Evolutionary conservation across 352 stramenopile genomes (phyloP), one percentile per base, ranked within the genome.

Genomic region (Globisporangium heterothallicum): DNA sequence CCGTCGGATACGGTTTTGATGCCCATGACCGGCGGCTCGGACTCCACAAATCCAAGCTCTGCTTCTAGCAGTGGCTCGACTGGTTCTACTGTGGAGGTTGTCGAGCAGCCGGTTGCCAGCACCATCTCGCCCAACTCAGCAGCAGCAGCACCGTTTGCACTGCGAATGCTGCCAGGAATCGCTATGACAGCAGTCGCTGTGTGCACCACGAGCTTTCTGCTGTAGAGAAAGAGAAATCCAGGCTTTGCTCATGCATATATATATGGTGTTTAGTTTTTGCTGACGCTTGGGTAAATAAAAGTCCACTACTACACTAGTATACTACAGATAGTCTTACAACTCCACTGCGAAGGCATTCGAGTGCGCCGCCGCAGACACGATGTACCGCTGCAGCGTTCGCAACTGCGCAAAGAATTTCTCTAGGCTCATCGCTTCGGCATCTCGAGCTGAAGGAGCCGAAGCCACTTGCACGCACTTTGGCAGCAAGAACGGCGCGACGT

Each of bases 391-490:
- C 24, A 86, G 59, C 22, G 70, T 86, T 29, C 62, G 56, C n/a
- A 84, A 59, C 43, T 84, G 72, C 22, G 75, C 75, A 53, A 78
- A 86, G 41, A 86, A 86, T 34, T 65, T 62, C 24, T 86, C 75
- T 8, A 86, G 66, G 32, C 65, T 73, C 24, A 66, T 59, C 4
- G 49, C 41, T n/a, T 22, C 14, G n/a, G 16, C 19, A 6, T 16
- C 25, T 29, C 32, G n/a, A 16, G 29, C 0, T 55, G 27, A 4
- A 36, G 6, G 40, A 34, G 18, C 32, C 8, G 13, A 43, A 24
- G 26, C 6, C n/a, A 74, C 49, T n/a, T 54, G 41, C 12, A 78
- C 68, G 19, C 61, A 75, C 53, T 86, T 83, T 18, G 72, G 74
- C 6, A 81, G 51, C 16, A 70, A 48, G 41, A 71, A 65, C 6